Evolutionary conservation across 192 early-diverging fungal genomes (phyloP), one percentile per base, ranked within the genome.

Genomic region (Spizellomyces punctatus): DNA sequence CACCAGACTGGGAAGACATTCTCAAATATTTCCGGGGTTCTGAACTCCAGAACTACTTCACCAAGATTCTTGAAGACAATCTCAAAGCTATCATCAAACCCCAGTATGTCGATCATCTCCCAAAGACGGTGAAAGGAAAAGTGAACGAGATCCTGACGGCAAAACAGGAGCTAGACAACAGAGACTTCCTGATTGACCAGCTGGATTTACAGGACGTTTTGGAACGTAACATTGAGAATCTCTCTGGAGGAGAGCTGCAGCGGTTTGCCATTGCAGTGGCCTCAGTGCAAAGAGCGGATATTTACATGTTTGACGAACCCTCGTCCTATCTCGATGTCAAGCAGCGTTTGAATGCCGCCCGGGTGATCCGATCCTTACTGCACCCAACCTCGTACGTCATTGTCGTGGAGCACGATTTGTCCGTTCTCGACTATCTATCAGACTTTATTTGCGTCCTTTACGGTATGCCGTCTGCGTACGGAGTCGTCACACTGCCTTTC

Each of bases 231-330:
- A 87, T 95, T 8, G 78, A 78, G 48, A 87, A 93, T 78, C 79
- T 98, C 73, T 96, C 94, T 47, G 94, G 95, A 79, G 96, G 96
- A 79, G 96, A 98, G 56, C 85, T 98, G 78, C 96, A 98, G 84
- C 91, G 96, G 71, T 98, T 98, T 79, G 95, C 96, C 68, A 98
- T 98, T 82, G 92, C 88, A 27, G 84, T 94, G 45, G 87, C 92
- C 16, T 82, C 82, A 57, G 90, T 96, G 62, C 93, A 93, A 74
- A 74, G 87, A 10, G 94, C 91, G 57, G 92, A 97, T 81, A 94
- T 98, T 56, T 96, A 96, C 83, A 97, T 98, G 96, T 95, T 96
- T 79, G 96, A 98, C 79, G 96, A 98, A 82, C 96, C 96, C 59
- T 98, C 96, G 47, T 93, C 91, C 55, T 98, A 97, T 77, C 79